Evolutionary conservation across 306 rosid species (phyloP).

Genomic region (Pyrus pyrifolia): DNA sequence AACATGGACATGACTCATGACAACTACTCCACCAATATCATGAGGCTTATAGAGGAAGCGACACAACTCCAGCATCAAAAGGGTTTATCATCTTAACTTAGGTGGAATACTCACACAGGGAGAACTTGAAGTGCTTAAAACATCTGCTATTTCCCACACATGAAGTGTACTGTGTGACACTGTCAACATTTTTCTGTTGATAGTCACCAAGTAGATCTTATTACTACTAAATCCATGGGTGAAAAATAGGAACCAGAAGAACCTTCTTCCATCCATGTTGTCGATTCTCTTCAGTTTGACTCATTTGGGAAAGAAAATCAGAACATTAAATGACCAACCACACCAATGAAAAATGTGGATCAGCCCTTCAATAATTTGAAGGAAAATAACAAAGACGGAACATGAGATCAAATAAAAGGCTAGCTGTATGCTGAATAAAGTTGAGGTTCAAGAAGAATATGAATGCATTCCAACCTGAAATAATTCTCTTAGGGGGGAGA

Average conservation of each 20-base stretch:
- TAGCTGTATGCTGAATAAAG: not conserved
- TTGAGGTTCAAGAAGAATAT: not conserved
- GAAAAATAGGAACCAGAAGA: not conserved
- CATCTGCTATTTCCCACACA: not conserved
- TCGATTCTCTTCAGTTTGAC: not conserved
- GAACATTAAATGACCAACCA: not conserved
- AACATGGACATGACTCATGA: not conserved
- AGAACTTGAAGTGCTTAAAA: not conserved
- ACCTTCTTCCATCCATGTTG: not conserved
- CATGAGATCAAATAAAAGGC: not conserved
- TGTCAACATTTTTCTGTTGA: not conserved
- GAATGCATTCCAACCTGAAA: conserved; percentile 52
- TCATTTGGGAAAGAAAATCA: not conserved
- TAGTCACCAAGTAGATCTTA: not conserved
- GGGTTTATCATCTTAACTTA: not conserved
- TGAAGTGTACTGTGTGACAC: not conserved
- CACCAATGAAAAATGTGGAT: not conserved
- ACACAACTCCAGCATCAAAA: not conserved
- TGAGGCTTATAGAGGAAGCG: not conserved
- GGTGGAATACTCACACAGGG: not conserved
- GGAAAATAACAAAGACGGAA: not conserved
- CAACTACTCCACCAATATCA: not conserved
- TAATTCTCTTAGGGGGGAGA: conserved; percentile 91
- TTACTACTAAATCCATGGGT: not conserved
- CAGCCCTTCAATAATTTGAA: not conserved